phyloP scores from a whole-genome alignment of 768 basidiomycete genomes.

The Hemileccinum rubropunctum region DNA sequence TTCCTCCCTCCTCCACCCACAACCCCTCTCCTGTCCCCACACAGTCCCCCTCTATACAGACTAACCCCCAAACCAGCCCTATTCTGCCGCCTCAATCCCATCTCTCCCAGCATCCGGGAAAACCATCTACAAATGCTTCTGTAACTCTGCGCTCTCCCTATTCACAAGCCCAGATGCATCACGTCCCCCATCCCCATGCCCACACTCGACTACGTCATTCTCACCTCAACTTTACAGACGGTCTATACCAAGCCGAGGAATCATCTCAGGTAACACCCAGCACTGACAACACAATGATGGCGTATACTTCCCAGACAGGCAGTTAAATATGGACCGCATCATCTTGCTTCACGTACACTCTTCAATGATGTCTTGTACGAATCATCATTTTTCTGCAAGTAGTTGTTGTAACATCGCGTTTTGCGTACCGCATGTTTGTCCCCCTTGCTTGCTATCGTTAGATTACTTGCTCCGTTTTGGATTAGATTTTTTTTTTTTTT shows the following conservation, averaged over 20 bases:
- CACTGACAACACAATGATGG: slow-evolving; percentile 47
- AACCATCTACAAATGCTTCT: slow-evolving; percentile 35
- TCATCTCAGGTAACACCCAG: slow-evolving; percentile 22
- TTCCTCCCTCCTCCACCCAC: slow-evolving; percentile 16
- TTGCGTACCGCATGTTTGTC: background rate
- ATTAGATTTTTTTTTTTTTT: slow-evolving; percentile 22
- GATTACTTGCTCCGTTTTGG: slow-evolving; percentile 21
- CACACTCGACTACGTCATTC: slow-evolving; percentile 72
- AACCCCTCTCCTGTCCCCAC: slow-evolving; percentile 17
- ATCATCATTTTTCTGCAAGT: background rate
- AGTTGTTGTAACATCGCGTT: slow-evolving; percentile 4
- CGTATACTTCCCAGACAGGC: slow-evolving; percentile 40
- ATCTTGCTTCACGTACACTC: too few relatives aligned
- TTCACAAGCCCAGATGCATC: slow-evolving; percentile 64
- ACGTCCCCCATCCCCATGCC: slow-evolving; percentile 77
- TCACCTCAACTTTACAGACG: slow-evolving; percentile 44
- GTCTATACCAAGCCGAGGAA: slow-evolving; percentile 34
- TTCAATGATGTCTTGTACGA: background rate
- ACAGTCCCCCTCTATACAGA: slow-evolving; percentile 22
- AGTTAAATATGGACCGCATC: slow-evolving; percentile 9
- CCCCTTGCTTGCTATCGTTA: slow-evolving; percentile 17
- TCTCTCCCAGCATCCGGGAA: slow-evolving; percentile 25
- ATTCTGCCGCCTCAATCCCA: slow-evolving; percentile 14
- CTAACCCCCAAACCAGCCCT: slow-evolving; percentile 20
- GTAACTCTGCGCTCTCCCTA: slow-evolving; percentile 60